Evolutionary conservation across 306 rosid genomes (phyloP), one percentile per base, ranked within the genome.

Genomic region (Prunus persica): DNA sequence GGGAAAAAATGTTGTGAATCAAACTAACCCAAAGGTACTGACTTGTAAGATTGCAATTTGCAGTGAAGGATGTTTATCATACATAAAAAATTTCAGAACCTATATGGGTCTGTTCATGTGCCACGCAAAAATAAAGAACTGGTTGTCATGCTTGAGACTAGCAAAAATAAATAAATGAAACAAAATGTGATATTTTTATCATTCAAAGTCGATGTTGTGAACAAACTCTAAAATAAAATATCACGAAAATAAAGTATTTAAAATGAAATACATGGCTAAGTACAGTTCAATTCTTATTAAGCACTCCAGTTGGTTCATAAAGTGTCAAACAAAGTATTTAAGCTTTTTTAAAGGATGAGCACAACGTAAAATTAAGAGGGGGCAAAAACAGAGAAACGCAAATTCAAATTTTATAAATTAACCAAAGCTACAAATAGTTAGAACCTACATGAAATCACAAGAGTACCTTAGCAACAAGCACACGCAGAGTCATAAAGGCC

Each of bases 391-490:
- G 12, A 64, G 45, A 50, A 63, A 46, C 65, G 11, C 65, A 78
- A 56, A 45, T 3, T 43, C 22, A 57, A 38, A n/a, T 3, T 55
- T 43, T 22, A 58, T 25, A 34, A 65, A 65, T 34, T 2, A 65
- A 32, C 25, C 69, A 69, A 27, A 56, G 14, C 38, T 27, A 15
- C 28, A 8, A 62, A 50, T 20, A 27, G 69, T 60, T 54, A 24
- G 8, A 3, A 52, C 45, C 67, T 57, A 32, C 45, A 24, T 3
- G 49, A 76, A 75, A 69, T 22, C 27, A 43, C 55, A 58, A 38
- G 55, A 82, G 73, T 82, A 95, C 98, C 98, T 85, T 95, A 52
- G 97, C 93, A 82, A 92, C 91, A 75, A 95, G 91, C 76, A 90
- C 77, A 50, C 98, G 88, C 32, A 92, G 65, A 63, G 91, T 86